These are phyloP conservation scores for Dothistroma septosporum DNA, from an alignment of 2,329 filamentous ascomycete species.

Conservation along the genomic window DNA sequence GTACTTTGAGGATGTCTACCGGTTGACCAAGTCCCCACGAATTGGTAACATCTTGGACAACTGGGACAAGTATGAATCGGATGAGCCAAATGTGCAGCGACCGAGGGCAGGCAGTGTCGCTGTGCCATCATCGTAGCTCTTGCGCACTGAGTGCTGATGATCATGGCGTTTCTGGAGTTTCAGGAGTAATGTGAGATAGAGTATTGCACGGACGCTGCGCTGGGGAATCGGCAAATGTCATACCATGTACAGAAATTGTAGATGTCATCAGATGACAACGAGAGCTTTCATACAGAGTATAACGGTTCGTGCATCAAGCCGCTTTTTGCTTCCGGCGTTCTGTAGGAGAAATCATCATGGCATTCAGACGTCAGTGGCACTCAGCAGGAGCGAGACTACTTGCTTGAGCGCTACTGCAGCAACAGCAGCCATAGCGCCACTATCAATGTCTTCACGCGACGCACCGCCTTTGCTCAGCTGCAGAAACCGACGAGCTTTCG, in stretches of 20 bases:
- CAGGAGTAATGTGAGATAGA: background rate
- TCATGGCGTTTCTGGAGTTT: constrained; percentile 6
- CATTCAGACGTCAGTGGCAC: background rate
- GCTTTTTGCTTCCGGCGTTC: background rate
- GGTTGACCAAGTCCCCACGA: constrained; percentile 75
- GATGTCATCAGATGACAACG: background rate
- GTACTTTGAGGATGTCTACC: constrained; percentile 99
- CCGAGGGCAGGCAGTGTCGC: constrained; percentile 29
- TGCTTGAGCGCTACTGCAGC: background rate
- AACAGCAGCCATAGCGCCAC: background rate
- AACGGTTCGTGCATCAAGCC: background rate
- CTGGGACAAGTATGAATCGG: constrained; percentile 52
- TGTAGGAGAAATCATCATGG: background rate
- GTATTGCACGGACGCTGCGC: background rate
- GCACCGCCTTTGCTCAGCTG: too few relatives aligned
- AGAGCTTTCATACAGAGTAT: background rate
- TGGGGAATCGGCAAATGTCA: background rate
- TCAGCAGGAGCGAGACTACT: background rate
- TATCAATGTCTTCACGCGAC: too few relatives aligned
- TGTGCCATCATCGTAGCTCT: constrained; percentile 14
- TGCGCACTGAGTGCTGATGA: constrained; percentile 2
- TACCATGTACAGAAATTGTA: background rate
- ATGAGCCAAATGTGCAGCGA: constrained; percentile 28
- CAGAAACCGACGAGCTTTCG: too few relatives aligned
- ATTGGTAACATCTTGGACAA: constrained; percentile 81